Evolutionary conservation across 192 early-diverging fungal genomes (phyloP), one percentile per base, ranked within the genome.

Genomic region (Thamnidium elegans): DNA sequence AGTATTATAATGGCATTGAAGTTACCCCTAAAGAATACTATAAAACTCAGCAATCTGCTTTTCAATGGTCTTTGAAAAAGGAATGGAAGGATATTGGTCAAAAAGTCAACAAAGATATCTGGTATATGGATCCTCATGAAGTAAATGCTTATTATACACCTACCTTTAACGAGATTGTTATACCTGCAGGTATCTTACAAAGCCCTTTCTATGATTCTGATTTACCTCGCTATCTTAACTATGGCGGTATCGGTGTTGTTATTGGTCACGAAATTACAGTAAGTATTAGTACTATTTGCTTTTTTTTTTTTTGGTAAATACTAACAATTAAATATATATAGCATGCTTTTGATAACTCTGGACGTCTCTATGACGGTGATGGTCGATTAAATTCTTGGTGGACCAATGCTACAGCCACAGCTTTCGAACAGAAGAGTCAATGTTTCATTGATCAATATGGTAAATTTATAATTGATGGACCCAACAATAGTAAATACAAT

Each of bases 261-360:
- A 82, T 89, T 50, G 89, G 90, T 10, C 90, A 92, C 67, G 90
- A 92, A 68, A 71, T 90, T n/a, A 84, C 81, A 23, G 78, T 79
- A 79, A 58, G 13, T 58, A 43, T 13, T 43, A 20, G 10, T 58
- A 43, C 5, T 21, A 17, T 58, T 23, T 43, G 14, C 3, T 56
- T 21, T 42, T 21, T 42, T 42, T 59, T 42, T 58, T n/a, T 42
- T 4, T 43, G 0, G 60, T 68, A 52, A 15, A 55, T 31, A 55
- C 26, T 48, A 0, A 48, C 46, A 13, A 4, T 13, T 15, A 48
- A 5, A 5, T n/a, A n/a, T 7, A 15, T 19, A 48, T 48, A 70
- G 39, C 90, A 91, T 56, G 90, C 79, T 3, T 91, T 90, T 71
- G 90, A 90, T 66, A 73, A 80, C 34, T 71, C 58, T 3, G 90